phyloP scores from a whole-genome alignment of 768 basidiomycete genomes.

The Boletus vermiculosoides region DNA sequence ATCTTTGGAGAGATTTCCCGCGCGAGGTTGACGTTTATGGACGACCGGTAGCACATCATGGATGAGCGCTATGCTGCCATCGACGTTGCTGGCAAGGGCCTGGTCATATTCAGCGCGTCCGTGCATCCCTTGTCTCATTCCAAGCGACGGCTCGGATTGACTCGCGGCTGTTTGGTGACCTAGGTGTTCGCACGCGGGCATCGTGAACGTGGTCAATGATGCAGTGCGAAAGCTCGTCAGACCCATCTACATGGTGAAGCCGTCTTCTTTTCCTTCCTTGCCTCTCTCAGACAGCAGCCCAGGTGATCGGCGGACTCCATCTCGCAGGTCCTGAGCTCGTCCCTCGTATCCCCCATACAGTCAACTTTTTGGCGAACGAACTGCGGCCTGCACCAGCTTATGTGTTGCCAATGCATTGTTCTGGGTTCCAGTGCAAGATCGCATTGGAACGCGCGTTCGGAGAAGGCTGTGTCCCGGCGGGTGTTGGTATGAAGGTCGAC shows the following conservation, averaged over 20 bases:
- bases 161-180: background rate
- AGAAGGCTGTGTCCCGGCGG: conserved; percentile 74
- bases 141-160: background rate
- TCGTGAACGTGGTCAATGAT: conserved; percentile 78
- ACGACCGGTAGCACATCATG: conserved; percentile 58
- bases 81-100: conserved; percentile 78
- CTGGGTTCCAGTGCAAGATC: conserved; percentile 74
- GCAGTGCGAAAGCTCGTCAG: conserved; percentile 59
- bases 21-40: background rate
- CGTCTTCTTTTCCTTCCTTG: background rate
- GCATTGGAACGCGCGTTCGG: conserved; percentile 69
- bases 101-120: conserved; percentile 82
- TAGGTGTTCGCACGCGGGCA: conserved; percentile 77
- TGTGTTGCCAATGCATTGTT: conserved; percentile 82
- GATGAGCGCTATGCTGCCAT: conserved; percentile 79
- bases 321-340: conserved; percentile 70
- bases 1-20: background rate
- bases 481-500: conserved; percentile 66
- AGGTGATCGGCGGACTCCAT: conserved; percentile 83
- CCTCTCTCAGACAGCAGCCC: background rate
- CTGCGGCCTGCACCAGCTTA: conserved; percentile 64
- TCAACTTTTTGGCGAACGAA: conserved; percentile 63
- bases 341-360: conserved; percentile 63
- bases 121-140: conserved; percentile 29
- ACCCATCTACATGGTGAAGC: conserved; percentile 71